phyloP scores from a whole-genome alignment of 768 basidiomycete species.

The Suillus placidus region DNA sequence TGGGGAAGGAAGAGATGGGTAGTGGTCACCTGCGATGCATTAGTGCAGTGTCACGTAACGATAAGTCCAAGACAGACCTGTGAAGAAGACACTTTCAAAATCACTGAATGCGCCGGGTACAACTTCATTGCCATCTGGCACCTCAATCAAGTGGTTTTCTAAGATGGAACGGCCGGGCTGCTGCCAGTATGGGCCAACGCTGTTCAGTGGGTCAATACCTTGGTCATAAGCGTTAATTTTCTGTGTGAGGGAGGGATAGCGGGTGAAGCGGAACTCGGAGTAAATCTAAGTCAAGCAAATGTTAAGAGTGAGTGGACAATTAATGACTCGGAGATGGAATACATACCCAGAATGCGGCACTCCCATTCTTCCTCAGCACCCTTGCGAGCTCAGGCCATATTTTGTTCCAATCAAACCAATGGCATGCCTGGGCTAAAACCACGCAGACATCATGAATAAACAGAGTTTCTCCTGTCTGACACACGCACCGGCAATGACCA shows the following conservation, averaged over 20 bases:
- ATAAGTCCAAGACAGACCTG: slow-evolving; percentile 41
- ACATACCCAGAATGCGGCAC: slow-evolving; percentile 73
- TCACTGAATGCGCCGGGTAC: slow-evolving; percentile 40
- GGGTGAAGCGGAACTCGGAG: slow-evolving; percentile 69
- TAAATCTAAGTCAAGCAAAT: slow-evolving; percentile 44
- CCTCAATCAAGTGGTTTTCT: slow-evolving; percentile 65
- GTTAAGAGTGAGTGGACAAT: not conserved
- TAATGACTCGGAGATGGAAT: not conserved
- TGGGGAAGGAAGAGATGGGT: slow-evolving; percentile 39
- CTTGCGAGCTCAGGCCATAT: slow-evolving; percentile 70
- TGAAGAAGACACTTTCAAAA: slow-evolving; percentile 59
- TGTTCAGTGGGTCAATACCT: slow-evolving; percentile 50
- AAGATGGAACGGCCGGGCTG: slow-evolving; percentile 76
- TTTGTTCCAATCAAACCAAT: slow-evolving; percentile 79
- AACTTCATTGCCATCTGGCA: slow-evolving; percentile 54
- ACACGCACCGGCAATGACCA: slow-evolving; percentile 63
- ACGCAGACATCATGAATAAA: not conserved
- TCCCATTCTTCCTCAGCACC: slow-evolving; percentile 62
- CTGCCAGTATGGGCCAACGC: slow-evolving; percentile 73
- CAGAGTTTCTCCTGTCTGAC: not conserved
- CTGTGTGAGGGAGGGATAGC: slow-evolving; percentile 55
- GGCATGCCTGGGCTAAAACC: slow-evolving; percentile 67
- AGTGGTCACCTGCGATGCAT: slow-evolving; percentile 40
- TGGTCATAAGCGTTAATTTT: slow-evolving; percentile 66
- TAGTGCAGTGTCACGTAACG: not conserved